phyloP scores from a whole-genome alignment of 2,329 filamentous ascomycete species.

The Stachybotrys echinatus region DNA sequence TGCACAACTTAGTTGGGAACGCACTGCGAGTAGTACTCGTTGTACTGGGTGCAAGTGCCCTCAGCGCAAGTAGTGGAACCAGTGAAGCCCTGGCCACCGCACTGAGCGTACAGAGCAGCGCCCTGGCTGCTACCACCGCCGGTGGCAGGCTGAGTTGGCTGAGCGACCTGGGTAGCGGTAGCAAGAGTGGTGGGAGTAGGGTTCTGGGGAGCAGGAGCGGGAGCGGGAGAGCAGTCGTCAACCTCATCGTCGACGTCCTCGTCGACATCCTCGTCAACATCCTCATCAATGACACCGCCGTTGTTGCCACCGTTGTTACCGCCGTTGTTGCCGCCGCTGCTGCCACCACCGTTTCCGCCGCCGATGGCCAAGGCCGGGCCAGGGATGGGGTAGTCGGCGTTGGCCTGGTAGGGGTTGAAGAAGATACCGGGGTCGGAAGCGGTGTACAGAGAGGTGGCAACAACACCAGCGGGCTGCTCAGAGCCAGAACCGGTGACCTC shows the following conservation, averaged over 20 bases:
- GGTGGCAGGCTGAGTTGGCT: constrained; percentile 3
- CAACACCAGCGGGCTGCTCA: constrained; percentile 23
- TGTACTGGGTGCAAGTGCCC: constrained; percentile 19
- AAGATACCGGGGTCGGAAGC: constrained; percentile 23
- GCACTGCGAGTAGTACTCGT: constrained; percentile 23
- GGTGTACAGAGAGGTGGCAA: constrained; percentile 22
- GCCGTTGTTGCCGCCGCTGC: too few species aligned
- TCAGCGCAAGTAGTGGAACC: constrained; percentile 18
- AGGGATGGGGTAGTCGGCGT: constrained; percentile 18
- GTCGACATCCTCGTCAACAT: too few species aligned
- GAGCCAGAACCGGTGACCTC: constrained; percentile 35
- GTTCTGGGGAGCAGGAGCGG: neutral
- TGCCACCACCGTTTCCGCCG: neutral
- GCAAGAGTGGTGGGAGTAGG: neutral
- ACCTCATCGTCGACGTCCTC: too few species aligned
- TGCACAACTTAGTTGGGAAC: neutral
- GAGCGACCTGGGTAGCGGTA: constrained; percentile 2
- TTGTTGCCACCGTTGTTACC: too few species aligned
- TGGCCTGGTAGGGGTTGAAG: constrained; percentile 24
- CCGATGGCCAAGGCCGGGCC: constrained; percentile 14
- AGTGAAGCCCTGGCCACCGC: constrained; percentile 16
- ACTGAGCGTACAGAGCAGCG: constrained; percentile 16
- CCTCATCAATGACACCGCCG: too few species aligned
- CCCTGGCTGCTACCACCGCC: constrained; percentile 4
- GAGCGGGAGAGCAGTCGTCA: too few species aligned